These are phyloP conservation scores for Jaenimonas drosophilae DNA, from an alignment of 208 protist species.

Conservation along the genomic window DNA sequence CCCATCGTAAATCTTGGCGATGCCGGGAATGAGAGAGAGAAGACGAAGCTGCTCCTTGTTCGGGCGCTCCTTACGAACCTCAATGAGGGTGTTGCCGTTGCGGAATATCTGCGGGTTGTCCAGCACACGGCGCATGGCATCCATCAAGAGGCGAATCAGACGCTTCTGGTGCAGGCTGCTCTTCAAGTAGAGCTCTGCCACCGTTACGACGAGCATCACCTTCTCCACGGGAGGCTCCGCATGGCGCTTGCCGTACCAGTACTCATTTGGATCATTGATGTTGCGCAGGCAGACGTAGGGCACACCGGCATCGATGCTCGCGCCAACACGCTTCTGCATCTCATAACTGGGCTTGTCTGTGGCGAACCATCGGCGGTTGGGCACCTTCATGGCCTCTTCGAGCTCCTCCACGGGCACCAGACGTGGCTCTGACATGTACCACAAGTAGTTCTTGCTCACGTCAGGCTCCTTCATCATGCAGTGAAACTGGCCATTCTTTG, in stretches of 20 bases:
- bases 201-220: constrained; percentile 49
- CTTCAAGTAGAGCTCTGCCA: constrained; percentile 76
- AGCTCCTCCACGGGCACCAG: constrained; percentile 23
- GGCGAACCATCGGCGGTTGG: constrained; percentile 60
- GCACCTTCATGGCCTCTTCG: constrained; percentile 41
- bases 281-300: constrained; percentile 63
- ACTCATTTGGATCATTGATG: constrained; percentile 23
- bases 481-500: constrained; percentile 52
- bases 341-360: constrained; percentile 42
- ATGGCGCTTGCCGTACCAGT: constrained; percentile 55
- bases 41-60: constrained; percentile 39
- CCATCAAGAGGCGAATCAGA: constrained; percentile 41
- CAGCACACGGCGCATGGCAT: constrained; percentile 50
- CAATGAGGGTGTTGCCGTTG: constrained; percentile 61
- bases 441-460: constrained; percentile 40
- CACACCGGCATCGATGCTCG: constrained; percentile 38
- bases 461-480: constrained; percentile 46
- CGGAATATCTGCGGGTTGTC: constrained; percentile 52
- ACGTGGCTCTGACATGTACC: constrained; percentile 59
- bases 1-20: constrained; percentile 60
- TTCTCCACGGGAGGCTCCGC: constrained; percentile 34
- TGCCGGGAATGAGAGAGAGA: constrained; percentile 53
- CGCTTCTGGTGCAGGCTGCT: constrained; percentile 66
- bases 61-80: constrained; percentile 39
- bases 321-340: constrained; percentile 36